phyloP scores from a whole-genome alignment of 495 filamentous ascomycete species.

The Melanomma pulvis-pyrius region DNA sequence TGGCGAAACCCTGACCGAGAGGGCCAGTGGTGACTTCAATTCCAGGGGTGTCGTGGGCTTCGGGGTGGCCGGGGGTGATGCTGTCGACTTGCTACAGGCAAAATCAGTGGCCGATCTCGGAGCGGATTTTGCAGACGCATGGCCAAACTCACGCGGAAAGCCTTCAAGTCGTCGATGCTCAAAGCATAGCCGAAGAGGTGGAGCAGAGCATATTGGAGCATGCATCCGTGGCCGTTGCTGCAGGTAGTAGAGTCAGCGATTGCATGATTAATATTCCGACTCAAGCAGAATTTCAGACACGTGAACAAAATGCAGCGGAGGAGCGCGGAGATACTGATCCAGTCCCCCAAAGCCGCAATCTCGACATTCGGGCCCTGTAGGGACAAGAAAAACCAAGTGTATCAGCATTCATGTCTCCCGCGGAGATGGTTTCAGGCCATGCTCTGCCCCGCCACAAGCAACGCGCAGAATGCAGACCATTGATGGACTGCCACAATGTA shows the following conservation, averaged over 20 bases:
- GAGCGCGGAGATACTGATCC: conserved; percentile 11
- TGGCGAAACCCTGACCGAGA: conserved; percentile 43
- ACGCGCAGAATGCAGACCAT: not conserved
- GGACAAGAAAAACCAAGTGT: conserved; percentile 24
- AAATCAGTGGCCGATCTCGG: conserved; percentile 18
- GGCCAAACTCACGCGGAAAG: conserved; percentile 79
- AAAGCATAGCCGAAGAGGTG: conserved; percentile 92
- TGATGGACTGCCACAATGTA: not conserved
- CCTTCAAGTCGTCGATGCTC: conserved; percentile 87
- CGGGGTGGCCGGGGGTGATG: conserved; percentile 95
- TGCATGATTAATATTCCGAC: not conserved
- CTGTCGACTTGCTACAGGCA: conserved; percentile 71
- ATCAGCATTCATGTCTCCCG: conserved; percentile 14
- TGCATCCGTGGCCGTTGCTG: conserved; percentile 98
- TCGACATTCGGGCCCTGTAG: conserved; percentile 10
- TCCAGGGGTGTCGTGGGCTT: conserved; percentile 93
- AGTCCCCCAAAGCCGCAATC: not conserved
- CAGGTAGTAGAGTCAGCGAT: conserved; percentile 29
- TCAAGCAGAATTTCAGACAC: not conserved
- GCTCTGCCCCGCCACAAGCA: not conserved
- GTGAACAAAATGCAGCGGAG: conserved; percentile 20
- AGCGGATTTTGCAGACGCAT: conserved; percentile 3
- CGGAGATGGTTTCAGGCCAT: conserved; percentile 28
- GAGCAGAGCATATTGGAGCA: conserved; percentile 98
- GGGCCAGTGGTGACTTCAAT: conserved; percentile 87